These are phyloP conservation scores for Datura wrightii DNA, from an alignment of 257 asterid genomes.

Conservation along the genomic window DNA sequence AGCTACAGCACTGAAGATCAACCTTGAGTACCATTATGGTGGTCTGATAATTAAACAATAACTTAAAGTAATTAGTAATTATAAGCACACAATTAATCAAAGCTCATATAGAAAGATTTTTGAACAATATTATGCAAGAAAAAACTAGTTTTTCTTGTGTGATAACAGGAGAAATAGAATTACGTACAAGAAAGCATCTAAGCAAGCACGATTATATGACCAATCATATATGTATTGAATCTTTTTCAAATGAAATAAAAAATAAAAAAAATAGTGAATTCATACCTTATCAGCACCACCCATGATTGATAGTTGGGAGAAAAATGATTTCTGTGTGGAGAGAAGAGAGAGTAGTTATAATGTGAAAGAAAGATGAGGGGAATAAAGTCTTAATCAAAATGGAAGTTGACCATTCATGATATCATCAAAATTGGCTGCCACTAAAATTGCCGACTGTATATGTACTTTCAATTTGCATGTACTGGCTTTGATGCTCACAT, in stretches of 20 bases:
- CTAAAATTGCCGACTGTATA: background rate
- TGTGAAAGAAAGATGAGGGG: background rate
- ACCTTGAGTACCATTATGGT: constrained; percentile 68
- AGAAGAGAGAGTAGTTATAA: background rate
- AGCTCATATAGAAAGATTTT: background rate
- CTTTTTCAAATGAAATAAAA: no score
- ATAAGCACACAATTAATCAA: background rate
- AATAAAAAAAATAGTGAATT: background rate
- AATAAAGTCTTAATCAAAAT: background rate
- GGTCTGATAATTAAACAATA: constrained; percentile 44
- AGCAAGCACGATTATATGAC: background rate
- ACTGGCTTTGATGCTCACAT: constrained; percentile 25
- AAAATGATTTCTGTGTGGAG: background rate
- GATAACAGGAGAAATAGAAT: background rate
- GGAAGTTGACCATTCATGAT: background rate
- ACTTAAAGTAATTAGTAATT: background rate
- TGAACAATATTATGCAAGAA: background rate
- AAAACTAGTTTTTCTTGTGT: background rate
- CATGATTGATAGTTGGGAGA: background rate
- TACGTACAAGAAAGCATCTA: background rate
- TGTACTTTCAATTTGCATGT: background rate
- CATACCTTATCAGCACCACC: constrained; percentile 29
- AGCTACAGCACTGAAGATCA: constrained; percentile 80
- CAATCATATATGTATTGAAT: background rate
- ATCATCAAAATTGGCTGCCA: constrained; percentile 25